Conservation (phyloP, 1,284 basidiomycete species). For the Pascua sp. region DNA sequence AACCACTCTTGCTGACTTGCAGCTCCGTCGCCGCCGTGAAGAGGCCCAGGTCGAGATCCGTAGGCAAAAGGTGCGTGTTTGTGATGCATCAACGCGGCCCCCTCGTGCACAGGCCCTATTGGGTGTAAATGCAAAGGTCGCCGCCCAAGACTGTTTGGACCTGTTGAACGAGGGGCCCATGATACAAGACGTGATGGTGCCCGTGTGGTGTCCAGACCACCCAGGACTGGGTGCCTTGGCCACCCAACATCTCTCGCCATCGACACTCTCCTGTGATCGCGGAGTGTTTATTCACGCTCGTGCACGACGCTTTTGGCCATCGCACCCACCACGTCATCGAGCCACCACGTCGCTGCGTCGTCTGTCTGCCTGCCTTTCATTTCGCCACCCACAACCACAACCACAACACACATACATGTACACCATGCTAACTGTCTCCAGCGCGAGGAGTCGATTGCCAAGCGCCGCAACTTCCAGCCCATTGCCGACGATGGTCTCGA, state of each 20-base stretch:
- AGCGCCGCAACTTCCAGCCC: conserved; percentile 86
- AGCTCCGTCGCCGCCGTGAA: conserved; percentile 85
- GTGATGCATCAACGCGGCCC: neutral
- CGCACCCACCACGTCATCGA: no score
- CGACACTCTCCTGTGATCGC: no score
- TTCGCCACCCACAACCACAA: no score
- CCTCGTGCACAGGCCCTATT: neutral
- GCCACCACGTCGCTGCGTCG: neutral
- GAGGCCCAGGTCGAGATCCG: conserved; percentile 97
- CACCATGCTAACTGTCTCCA: conserved; percentile 7
- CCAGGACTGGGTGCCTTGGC: no score
- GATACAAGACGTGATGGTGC: no score
- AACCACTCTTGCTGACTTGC: conserved; percentile 14
- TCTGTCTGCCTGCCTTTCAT: neutral
- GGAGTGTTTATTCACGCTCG: no score
- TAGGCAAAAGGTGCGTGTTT: conserved; percentile 66
- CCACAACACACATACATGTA: neutral
- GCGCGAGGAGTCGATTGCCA: conserved; percentile 93
- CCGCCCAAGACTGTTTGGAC: neutral
- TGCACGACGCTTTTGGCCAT: no score
- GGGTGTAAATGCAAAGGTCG: neutral
- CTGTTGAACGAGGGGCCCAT: no score
- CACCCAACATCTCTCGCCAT: no score
- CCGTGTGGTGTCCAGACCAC: no score
- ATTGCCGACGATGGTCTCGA: conserved; percentile 58